Evolutionary conservation across 2,329 filamentous ascomycete species (phyloP), one percentile per base, ranked within the genome.

Genomic region (Penicillium capsulatum): DNA sequence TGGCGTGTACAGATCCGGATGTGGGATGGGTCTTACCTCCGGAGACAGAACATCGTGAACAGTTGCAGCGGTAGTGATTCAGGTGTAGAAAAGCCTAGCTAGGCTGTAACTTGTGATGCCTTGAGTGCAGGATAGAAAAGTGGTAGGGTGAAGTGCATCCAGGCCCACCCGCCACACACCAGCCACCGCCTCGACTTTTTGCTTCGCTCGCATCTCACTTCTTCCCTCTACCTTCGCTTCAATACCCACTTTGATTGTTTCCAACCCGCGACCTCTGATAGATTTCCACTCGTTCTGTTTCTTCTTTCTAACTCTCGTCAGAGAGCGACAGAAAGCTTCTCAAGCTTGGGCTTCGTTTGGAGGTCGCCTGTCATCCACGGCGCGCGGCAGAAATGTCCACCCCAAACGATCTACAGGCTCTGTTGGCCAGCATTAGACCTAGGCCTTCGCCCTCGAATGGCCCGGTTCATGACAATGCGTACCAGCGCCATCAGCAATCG

Each of bases 41-140:
- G 74, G 45, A 84, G 69, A 64, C 80, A 84, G 62, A 84, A 83
- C 80, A 84, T 83, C 48, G 34, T 60, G 53, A 31, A 44, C 34
- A 26, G 24, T 26, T 22, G 19, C 5, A 9, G 19, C 9, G 19
- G 9, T 9, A 22, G 19, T 22, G 19, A 22, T 22, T 9, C 5
- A 22, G 9, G 19, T n/a, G n/a, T n/a, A n/a, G n/a, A n/a, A n/a
- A n/a, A n/a, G n/a, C n/a, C n/a, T n/a, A n/a, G n/a, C n/a, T n/a
- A n/a, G n/a, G n/a, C n/a, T n/a, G n/a, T n/a, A n/a, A n/a, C n/a
- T n/a, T n/a, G n/a, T n/a, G n/a, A n/a, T n/a, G n/a, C n/a, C n/a
- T n/a, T n/a, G n/a, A n/a, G n/a, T n/a, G n/a, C n/a, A n/a, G 5
- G 19, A 22, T 5, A 22, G 9, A 5, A 5, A 22, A 22, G 19